Evolutionary conservation across 345 rosid genomes (phyloP).

Genomic region (Populus alba): DNA sequence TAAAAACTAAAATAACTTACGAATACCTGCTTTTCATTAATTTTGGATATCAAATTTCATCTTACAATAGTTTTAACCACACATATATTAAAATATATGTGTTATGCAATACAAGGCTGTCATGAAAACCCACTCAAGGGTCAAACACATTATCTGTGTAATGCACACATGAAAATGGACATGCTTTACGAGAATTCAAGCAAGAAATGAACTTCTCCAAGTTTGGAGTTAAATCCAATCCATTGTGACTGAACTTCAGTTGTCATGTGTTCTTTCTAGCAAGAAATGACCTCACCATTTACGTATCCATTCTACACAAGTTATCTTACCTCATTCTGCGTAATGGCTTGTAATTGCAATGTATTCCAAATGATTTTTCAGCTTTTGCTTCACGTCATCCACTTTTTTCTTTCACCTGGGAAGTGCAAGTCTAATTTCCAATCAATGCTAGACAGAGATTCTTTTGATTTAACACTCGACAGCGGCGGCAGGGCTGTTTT

Average conservation of each 20-base stretch:
- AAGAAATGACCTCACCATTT: not conserved
- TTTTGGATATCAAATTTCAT: too few species aligned
- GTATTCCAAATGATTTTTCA: not conserved
- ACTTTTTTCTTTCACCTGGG: not conserved
- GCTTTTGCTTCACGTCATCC: not conserved
- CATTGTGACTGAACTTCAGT: not conserved
- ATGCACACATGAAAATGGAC: not conserved
- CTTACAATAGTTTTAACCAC: too few species aligned
- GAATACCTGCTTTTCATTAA: too few species aligned
- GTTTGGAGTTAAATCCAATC: too few species aligned
- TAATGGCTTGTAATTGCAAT: not conserved
- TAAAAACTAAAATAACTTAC: not conserved
- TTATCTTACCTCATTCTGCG: not conserved
- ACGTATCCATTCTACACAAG: too few species aligned
- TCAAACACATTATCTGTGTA: not conserved
- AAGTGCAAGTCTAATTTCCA: not conserved
- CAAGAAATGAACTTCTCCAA: not conserved
- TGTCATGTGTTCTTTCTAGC: not conserved
- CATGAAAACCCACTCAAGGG: not conserved
- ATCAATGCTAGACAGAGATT: not conserved
- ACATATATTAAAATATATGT: too few species aligned
- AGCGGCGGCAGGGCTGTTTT: not conserved
- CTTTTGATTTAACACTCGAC: not conserved
- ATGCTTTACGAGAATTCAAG: not conserved
- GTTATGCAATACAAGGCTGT: not conserved